Base-by-base conservation (phyloP, 129 eudicot genomes). In the Helichrysum umbraculigerum region DNA sequence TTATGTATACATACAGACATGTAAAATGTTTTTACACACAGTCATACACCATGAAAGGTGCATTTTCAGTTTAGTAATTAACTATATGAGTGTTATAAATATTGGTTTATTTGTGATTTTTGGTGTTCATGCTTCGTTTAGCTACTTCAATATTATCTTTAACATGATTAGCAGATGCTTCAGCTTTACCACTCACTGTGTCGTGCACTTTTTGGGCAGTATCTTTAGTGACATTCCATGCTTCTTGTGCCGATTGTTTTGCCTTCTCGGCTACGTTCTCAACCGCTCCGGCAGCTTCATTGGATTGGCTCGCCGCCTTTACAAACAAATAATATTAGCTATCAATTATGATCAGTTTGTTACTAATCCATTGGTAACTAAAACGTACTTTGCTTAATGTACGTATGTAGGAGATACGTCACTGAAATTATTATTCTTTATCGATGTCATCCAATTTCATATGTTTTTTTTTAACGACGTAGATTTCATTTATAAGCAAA, bases 141-240 rank as follows among this genome's bases (percentile, higher is more conserved):
- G 81, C 74, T 19, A 51, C 37, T 34, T 86, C 86, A 0, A 83
- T 81, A 20, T 83, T 75, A 12, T 81, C 84, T 44, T 84, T 85
- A 3, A 85, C 71, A 1, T 77, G 16, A 3, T 51, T 65, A 32
- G 85, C 80, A 66, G 92, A 9, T 4, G 83, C 87, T 63, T 87
- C 90, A 14, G 86, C 96, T 57, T 86, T 84, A 57, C 82, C 87
- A 1, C 67, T 78, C 58, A 87, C 88, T 12, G 85, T 78, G 17
- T 86, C 87, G 34, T 89, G 85, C 30, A 88, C 83, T 65, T 89
- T 89, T 33, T 86, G 76, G 15, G 96, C 82, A 7, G 86, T 86
- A 51, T 90, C 91, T 69, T 85, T 92, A 3, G 89, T 89, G 15
- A 90, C 68, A 16, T 60, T 85, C 96, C 98, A 92, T 25, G 98